Evolutionary conservation across 2,329 filamentous ascomycete species (phyloP).

Genomic region (Ophiostoma perfectum): DNA sequence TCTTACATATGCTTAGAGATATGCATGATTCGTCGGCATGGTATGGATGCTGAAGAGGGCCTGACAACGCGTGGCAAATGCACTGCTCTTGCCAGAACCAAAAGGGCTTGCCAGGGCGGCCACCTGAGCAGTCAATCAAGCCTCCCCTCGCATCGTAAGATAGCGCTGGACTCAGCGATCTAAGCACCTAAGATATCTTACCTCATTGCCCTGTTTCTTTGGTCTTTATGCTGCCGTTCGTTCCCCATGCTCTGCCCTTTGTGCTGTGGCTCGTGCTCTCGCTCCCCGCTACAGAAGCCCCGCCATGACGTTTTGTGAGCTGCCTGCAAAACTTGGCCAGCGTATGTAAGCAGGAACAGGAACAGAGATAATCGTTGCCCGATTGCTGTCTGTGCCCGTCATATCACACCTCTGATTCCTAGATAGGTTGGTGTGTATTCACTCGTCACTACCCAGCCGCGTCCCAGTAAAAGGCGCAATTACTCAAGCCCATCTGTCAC

Average conservation of each 20-base stretch:
- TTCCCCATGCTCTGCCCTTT: constrained; percentile 17
- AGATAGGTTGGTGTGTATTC: too few relatives aligned
- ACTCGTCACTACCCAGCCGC: too few relatives aligned
- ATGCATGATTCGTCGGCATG: neutral
- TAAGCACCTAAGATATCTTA: neutral
- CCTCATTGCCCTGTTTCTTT: neutral
- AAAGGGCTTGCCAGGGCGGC: too few relatives aligned
- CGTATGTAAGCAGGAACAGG: neutral
- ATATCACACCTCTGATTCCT: too few relatives aligned
- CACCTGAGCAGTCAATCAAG: too few relatives aligned
- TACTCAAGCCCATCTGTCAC: too few relatives aligned
- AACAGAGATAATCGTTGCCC: too few relatives aligned
- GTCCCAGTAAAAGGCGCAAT: too few relatives aligned
- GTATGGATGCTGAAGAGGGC: neutral
- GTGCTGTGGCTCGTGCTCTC: constrained; percentile 17
- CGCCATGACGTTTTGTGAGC: constrained; percentile 22
- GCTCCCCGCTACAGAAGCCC: constrained; percentile 20
- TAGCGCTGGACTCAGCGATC: neutral
- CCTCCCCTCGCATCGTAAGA: too few relatives aligned
- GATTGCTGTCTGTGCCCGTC: too few relatives aligned
- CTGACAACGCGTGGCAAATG: neutral
- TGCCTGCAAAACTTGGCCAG: neutral
- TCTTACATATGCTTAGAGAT: neutral
- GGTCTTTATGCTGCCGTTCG: neutral
- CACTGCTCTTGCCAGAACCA: neutral